Base-by-base conservation (phyloP, 2,329 filamentous ascomycete genomes). In the Cercospora berteroae region DNA sequence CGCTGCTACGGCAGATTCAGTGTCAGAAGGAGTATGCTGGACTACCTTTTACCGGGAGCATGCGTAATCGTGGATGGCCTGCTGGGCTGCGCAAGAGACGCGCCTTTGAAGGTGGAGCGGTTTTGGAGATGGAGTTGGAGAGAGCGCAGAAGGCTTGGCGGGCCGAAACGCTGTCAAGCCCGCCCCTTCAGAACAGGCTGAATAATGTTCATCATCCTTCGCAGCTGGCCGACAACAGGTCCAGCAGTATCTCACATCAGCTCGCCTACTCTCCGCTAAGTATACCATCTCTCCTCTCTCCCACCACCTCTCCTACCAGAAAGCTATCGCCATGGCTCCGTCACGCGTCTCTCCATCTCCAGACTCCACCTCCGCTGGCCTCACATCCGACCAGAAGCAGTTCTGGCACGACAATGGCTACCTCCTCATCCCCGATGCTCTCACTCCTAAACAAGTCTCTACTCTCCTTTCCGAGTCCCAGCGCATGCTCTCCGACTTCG, bases 321-420 rank as follows among this genome's bases (percentile, higher is more conserved):
- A 20, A n/a, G 5, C 27, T 36, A 44, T 16, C 61, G 58, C 4
- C 39, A 72, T 72, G 70, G 64, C 69, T 23, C 70, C 74, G 27
- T 75, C 76, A n/a, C 71, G 76, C 44, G 61, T 74, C 27, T 75
- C 74, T 39, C 72, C 75, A 18, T 72, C 73, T 7, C 73, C 74
- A 6, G 13, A 62, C 5, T 60, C 72, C 16, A 58, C 67, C 8
- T 65, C 74, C 20, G 42, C 63, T 2, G 90, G 90, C 65, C 90
- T 97, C 66, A 90, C 89, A 16, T 79, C 88, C 52, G 83, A 86
- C 33, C 93, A 97, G 78, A 85, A 59, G 83, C 85, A 56, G 42
- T 48, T 57, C 75, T 98, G 96, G 84, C 79, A 90, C 73, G 83
- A 87, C 60, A 92, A 98, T 82, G 95, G 95, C 81, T 98, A 96